A percentile compares a stretch with the other conserved stretches of the same genome.
These are phyloP conservation scores for Hippophae gyantsensis DNA, from an alignment of 306 rosid genomes.

Conservation along the genomic window DNA sequence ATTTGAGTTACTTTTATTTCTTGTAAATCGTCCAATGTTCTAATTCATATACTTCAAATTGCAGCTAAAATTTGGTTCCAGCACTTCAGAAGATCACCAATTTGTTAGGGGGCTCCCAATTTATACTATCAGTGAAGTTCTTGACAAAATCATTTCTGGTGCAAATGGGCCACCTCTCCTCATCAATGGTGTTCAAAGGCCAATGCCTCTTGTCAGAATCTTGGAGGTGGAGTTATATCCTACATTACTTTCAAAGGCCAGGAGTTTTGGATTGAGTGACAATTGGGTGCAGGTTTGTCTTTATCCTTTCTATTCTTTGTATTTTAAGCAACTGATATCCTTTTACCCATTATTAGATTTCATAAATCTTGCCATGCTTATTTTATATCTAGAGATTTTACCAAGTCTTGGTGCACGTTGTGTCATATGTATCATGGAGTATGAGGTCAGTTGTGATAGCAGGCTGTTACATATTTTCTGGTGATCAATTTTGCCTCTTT, in stretches of 20 bases:
- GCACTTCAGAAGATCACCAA: slow-evolving; percentile 84
- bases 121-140: slow-evolving; percentile 79
- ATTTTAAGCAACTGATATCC: not conserved
- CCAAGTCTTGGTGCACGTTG: too few species aligned
- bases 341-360: not conserved
- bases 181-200: slow-evolving; percentile 76
- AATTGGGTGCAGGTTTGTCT: slow-evolving; percentile 72
- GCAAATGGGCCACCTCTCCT: slow-evolving; percentile 70
- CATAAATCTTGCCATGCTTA: too few species aligned
- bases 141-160: slow-evolving; percentile 69
- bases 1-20: not conserved
- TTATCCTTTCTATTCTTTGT: slow-evolving; percentile 16
- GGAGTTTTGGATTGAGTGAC: slow-evolving; percentile 86
- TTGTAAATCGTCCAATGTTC: slow-evolving; percentile 7
- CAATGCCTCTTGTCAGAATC: slow-evolving; percentile 83
- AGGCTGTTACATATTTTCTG: too few species aligned
- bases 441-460: too few species aligned
- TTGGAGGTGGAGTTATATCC: slow-evolving; percentile 95
- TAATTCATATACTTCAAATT: slow-evolving; percentile 24
- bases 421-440: too few species aligned
- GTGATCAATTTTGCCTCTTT: too few species aligned
- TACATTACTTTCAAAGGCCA: slow-evolving; percentile 87
- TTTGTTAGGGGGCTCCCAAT: slow-evolving; percentile 92
- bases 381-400: too few species aligned
- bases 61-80: slow-evolving; percentile 78